These are phyloP conservation scores for Talaromyces piceae DNA, from an alignment of 2,329 filamentous ascomycete genomes.

Conservation along the genomic window DNA sequence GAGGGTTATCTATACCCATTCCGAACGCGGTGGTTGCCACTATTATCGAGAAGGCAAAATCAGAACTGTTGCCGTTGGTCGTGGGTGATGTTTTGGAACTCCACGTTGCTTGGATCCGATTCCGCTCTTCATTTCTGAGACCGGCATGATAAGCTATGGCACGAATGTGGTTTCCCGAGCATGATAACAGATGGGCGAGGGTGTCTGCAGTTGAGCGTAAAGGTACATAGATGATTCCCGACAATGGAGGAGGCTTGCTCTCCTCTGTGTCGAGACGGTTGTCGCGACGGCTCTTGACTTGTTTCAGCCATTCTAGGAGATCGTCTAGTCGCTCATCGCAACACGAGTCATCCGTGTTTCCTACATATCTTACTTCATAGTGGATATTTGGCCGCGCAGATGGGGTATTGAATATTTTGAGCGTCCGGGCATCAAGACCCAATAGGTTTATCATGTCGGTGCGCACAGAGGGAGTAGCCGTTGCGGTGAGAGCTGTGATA, in stretches of 20 bases:
- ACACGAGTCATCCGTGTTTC: slow-evolving; percentile 22
- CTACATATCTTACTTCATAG: slow-evolving; percentile 68
- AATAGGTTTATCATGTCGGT: slow-evolving; percentile 75
- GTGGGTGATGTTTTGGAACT: slow-evolving; percentile 18
- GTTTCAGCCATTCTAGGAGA: slow-evolving; percentile 68
- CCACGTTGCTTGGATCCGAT: slow-evolving; percentile 46
- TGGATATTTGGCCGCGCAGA: slow-evolving; percentile 81
- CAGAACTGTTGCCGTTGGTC: slow-evolving; percentile 21
- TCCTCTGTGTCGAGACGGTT: slow-evolving; percentile 36
- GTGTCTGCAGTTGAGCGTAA: slow-evolving; percentile 34
- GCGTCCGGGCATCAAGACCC: slow-evolving; percentile 54
- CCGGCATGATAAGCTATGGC: slow-evolving; percentile 46
- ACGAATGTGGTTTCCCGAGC: slow-evolving; percentile 26
- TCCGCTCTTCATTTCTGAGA: slow-evolving; percentile 65
- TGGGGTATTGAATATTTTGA: slow-evolving; percentile 74
- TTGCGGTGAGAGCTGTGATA: slow-evolving; percentile 88
- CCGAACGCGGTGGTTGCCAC: slow-evolving; percentile 94
- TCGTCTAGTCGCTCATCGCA: slow-evolving; percentile 64
- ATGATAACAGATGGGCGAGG: slow-evolving; percentile 31
- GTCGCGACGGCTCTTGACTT: slow-evolving; percentile 63
- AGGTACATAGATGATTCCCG: slow-evolving; percentile 42
- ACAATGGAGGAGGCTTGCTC: slow-evolving; percentile 29
- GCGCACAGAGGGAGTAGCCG: slow-evolving; percentile 72
- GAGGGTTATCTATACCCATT: slow-evolving; percentile 95
- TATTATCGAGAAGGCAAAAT: slow-evolving; percentile 73